Conservation (phyloP, 257 asterid genomes). For the Plantago ovata region DNA sequence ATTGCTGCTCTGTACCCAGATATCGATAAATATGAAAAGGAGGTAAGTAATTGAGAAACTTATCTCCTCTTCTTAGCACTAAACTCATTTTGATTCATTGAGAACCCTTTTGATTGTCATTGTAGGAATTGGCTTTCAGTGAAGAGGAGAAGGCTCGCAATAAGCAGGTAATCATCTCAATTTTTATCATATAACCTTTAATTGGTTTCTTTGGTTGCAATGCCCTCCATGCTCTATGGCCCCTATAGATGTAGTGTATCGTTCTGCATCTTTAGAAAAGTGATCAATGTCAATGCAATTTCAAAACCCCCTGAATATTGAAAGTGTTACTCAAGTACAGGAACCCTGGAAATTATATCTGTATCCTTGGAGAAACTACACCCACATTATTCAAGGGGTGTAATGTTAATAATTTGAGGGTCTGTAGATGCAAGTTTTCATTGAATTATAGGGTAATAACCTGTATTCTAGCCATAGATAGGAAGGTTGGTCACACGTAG, state of each 20-base stretch:
- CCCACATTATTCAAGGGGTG: too few species aligned
- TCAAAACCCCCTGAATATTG: background rate
- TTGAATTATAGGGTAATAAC: too few species aligned
- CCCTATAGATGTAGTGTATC: background rate
- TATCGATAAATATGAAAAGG: slow-evolving; percentile 92
- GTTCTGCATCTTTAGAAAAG: background rate
- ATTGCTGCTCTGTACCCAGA: slow-evolving; percentile 87
- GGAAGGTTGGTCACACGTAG: too few species aligned
- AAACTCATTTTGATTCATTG: slow-evolving; percentile 19
- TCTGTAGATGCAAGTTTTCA: too few species aligned
- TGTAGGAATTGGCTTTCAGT: slow-evolving; percentile 88
- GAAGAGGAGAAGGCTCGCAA: slow-evolving; percentile 94
- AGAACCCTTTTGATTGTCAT: slow-evolving; percentile 23
- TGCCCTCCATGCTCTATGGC: slow-evolving; percentile 1
- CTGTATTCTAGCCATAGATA: too few species aligned
- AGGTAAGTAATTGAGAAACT: slow-evolving; percentile 48
- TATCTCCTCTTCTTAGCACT: slow-evolving; percentile 22
- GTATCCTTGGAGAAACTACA: too few species aligned
- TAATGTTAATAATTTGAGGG: too few species aligned
- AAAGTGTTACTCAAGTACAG: too few species aligned
- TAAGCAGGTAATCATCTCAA: slow-evolving; percentile 59
- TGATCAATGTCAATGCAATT: background rate
- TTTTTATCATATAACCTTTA: slow-evolving; percentile 6
- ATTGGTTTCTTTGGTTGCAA: slow-evolving; percentile 11
- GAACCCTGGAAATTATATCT: too few species aligned